Base-by-base conservation (phyloP, 108 stramenopile species). In the Cylindrotheca closterium region DNA sequence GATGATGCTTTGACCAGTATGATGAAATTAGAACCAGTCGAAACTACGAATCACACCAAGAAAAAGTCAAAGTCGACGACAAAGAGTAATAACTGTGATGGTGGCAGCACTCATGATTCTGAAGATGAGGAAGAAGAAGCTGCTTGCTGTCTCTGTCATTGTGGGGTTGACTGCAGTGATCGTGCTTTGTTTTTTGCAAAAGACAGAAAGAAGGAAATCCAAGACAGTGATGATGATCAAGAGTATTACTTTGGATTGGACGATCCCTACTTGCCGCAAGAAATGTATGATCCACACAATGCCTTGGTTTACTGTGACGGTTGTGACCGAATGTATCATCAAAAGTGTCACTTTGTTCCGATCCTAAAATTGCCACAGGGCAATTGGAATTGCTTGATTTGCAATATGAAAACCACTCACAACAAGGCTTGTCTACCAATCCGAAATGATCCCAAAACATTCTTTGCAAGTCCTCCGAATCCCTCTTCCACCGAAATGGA, bases 321-420 rank as follows among this genome's bases (percentile, higher is more conserved):
- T 23, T 93, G 92, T 70, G 71, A 90, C 63, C 81, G 92, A 49
- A 68, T 87, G 22, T 94, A 80, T 65, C 93, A 95, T 68, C 93
- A 95, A 65, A 83, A 76, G 55, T 95, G 93, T 74, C 93, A 92
- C 60, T 95, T 91, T 61, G 84, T 91, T 19, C 93, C 93, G 0
- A 57, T 91, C n/a, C 59, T 90, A 21, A 55, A 60, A 2, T 45
- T 92, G 0, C 93, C 93, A 18, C 74, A 85, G 2, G 85, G 85
- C 17, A 73, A 81, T 10, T 95, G 90, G 88, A 50, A 78, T 22
- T 95, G 93, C 65, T 66, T 91, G 27, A 65, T 88, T 26, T 95
- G 93, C 57, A 64, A 59, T 15, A 55, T 63, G 19, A 42, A 42
- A 15, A 15, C 15, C 37, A n/a, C n/a, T n/a, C 59, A 70, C 52